Conservation (phyloP, 805 yeast species). For the Sugiyamaella valdiviana region DNA sequence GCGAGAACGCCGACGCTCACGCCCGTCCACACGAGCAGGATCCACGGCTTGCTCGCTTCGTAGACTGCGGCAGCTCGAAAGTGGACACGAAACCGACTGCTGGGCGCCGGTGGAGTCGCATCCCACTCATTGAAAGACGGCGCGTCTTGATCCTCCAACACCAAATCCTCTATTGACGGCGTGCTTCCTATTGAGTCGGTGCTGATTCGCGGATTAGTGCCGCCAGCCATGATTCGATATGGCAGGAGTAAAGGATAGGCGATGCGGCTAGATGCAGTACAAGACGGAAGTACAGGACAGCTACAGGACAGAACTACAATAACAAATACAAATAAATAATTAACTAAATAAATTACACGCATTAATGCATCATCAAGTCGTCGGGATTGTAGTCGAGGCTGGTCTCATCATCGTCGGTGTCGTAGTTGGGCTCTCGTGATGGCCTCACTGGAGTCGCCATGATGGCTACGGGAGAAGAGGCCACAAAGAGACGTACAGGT, state of each 20-base stretch:
- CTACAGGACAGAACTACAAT: no score
- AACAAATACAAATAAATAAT: background rate
- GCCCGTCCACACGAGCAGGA: constrained; percentile 67
- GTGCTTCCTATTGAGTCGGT: background rate
- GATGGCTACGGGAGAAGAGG: background rate
- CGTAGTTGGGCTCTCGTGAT: no score
- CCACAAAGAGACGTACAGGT: background rate
- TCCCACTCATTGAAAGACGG: background rate
- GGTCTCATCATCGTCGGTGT: no score
- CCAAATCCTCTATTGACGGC: background rate
- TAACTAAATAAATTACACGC: constrained; percentile 6
- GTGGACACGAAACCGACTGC: background rate
- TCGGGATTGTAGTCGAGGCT: background rate
- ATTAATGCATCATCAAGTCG: constrained; percentile 1
- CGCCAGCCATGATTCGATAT: background rate
- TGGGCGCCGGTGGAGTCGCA: background rate
- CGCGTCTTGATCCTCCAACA: background rate
- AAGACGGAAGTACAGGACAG: no score
- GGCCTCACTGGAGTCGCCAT: constrained; percentile 7
- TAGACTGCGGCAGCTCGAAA: background rate
- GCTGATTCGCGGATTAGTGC: background rate
- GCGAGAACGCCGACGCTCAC: constrained; percentile 71
- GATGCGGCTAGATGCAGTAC: background rate
- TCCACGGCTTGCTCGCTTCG: constrained; percentile 40
- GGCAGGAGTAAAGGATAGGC: background rate